Percentiles rank a stretch among this genome's conserved stretches.
phyloP scores from a whole-genome alignment of 2,329 filamentous ascomycete genomes.

The Colletotrichum liriopes region DNA sequence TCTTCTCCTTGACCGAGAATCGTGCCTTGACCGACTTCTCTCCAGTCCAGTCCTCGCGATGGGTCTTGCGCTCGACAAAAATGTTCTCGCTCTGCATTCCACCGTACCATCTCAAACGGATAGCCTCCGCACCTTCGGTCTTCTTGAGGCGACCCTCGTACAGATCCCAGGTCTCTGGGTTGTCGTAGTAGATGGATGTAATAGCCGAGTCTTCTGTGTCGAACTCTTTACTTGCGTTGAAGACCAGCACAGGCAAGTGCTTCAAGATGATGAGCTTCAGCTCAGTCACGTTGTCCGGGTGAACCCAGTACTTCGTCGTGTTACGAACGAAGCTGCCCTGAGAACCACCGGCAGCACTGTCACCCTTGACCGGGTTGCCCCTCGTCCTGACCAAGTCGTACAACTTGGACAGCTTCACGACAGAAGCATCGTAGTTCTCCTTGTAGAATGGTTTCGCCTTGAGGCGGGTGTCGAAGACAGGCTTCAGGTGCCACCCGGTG shows the following conservation, averaged over 20 bases:
- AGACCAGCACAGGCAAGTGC: slow-evolving; percentile 96
- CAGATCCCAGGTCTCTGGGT: slow-evolving; percentile 92
- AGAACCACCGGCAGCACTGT: slow-evolving; percentile 89
- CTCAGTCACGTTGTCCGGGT: slow-evolving; percentile 98
- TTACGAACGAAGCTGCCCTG: slow-evolving; percentile 98
- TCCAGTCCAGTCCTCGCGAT: slow-evolving; percentile 98
- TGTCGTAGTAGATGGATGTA: slow-evolving; percentile 99
- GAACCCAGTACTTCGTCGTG: slow-evolving; percentile 99
- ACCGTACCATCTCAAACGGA: slow-evolving; percentile 96
- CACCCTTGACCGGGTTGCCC: slow-evolving; percentile 92
- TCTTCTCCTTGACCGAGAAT: slow-evolving; percentile 96
- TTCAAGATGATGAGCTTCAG: slow-evolving; percentile 98
- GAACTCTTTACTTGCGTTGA: slow-evolving; percentile 98
- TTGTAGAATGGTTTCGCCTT: slow-evolving; percentile 99
- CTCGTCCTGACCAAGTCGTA: slow-evolving; percentile 96
- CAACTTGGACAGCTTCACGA: slow-evolving; percentile 93
- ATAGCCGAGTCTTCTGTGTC: slow-evolving; percentile 92
- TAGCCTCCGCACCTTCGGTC: slow-evolving; percentile 96
- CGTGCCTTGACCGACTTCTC: slow-evolving; percentile 99
- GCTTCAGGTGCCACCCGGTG: slow-evolving; percentile 92
- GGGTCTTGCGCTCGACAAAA: slow-evolving; percentile 97
- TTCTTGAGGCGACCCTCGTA: slow-evolving; percentile 97
- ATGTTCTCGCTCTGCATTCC: slow-evolving; percentile 96
- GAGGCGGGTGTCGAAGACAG: slow-evolving; percentile 94
- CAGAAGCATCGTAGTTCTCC: slow-evolving; percentile 97